phyloP scores from a whole-genome alignment of 1,284 basidiomycete species.

The Trametes polyzona region DNA sequence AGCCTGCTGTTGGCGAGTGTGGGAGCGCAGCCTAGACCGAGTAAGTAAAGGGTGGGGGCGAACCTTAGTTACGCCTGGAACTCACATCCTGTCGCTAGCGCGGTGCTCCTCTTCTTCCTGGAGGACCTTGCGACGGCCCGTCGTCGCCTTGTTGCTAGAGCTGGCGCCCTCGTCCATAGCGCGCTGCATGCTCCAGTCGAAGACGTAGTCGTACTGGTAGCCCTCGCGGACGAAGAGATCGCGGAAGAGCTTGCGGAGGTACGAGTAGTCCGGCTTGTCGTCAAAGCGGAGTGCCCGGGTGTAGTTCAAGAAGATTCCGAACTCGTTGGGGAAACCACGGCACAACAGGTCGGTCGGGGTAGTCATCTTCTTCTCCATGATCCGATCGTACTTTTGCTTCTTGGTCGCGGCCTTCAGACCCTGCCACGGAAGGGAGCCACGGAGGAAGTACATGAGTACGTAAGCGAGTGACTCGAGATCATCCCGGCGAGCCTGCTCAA shows the following conservation, averaged over 20 bases:
- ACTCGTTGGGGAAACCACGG: slow-evolving; percentile 97
- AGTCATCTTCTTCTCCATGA: slow-evolving; percentile 99
- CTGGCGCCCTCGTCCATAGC: slow-evolving; percentile 65
- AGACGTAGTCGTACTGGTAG: slow-evolving; percentile 98
- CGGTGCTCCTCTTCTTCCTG: slow-evolving; percentile 80
- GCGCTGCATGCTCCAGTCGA: slow-evolving; percentile 95
- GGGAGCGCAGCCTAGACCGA: slow-evolving; percentile 72
- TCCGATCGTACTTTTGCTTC: slow-evolving; percentile 99
- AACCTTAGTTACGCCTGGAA: slow-evolving; percentile 29
- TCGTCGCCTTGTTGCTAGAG: slow-evolving; percentile 61
- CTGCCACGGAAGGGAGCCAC: slow-evolving; percentile 96
- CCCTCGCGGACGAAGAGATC: slow-evolving; percentile 97
- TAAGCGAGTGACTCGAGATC: slow-evolving; percentile 96
- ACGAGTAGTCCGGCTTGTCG: slow-evolving; percentile 98
- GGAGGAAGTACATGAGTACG: slow-evolving; percentile 98
- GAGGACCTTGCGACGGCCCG: slow-evolving; percentile 72
- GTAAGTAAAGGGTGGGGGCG: slow-evolving; percentile 31
- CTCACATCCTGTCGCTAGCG: slow-evolving; percentile 80
- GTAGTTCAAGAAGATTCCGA: slow-evolving; percentile 97
- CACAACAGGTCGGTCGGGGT: slow-evolving; percentile 95
- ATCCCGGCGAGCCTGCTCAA: slow-evolving; percentile 95
- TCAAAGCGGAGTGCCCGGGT: slow-evolving; percentile 96
- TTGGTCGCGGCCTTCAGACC: slow-evolving; percentile 98
- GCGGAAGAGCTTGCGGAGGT: slow-evolving; percentile 97
- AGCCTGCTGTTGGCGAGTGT: slow-evolving; percentile 74